Conservation (phyloP, 805 yeast genomes). For the Cyberlindnera xylosilytica region DNA sequence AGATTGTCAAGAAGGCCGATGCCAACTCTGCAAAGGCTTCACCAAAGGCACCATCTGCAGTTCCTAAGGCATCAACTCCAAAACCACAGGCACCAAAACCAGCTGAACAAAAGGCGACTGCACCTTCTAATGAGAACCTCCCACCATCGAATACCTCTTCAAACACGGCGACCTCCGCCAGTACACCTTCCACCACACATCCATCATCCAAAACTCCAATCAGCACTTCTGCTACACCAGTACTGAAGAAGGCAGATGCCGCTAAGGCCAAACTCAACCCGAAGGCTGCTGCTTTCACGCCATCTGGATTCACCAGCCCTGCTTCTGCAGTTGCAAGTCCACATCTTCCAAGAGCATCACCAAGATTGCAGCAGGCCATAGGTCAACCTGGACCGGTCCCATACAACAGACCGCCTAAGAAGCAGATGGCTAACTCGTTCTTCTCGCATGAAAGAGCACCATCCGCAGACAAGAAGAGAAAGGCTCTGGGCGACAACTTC, state of each 20-base stretch:
- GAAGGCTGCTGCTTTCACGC: constrained; percentile 63
- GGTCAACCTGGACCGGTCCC: constrained; percentile 4
- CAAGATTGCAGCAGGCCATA: constrained; percentile 14
- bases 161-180: constrained; percentile 5
- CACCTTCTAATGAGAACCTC: background rate
- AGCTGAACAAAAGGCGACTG: background rate
- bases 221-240: background rate
- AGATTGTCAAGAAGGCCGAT: constrained; percentile 39
- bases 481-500: constrained; percentile 22
- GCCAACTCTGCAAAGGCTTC: constrained; percentile 7
- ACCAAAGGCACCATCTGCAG: constrained; percentile 18
- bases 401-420: constrained; percentile 1
- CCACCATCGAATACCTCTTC: constrained; percentile 10
- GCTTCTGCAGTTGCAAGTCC: constrained; percentile 19
- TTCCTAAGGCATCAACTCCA: background rate
- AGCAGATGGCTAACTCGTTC: constrained; percentile 3
- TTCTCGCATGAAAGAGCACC: constrained; percentile 27
- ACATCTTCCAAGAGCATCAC: constrained; percentile 21
- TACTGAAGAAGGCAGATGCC: constrained; percentile 3
- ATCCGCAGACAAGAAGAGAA: constrained; percentile 24
- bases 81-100: background rate
- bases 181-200: constrained; percentile 6
- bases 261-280: constrained; percentile 60
- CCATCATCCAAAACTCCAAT: background rate
- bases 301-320: constrained; percentile 27